A percentile compares a stretch with the other conserved stretches of the same genome.
Conservation (phyloP, 192 early-diverging fungal species). For the Fimicolochytrium jonesii region DNA sequence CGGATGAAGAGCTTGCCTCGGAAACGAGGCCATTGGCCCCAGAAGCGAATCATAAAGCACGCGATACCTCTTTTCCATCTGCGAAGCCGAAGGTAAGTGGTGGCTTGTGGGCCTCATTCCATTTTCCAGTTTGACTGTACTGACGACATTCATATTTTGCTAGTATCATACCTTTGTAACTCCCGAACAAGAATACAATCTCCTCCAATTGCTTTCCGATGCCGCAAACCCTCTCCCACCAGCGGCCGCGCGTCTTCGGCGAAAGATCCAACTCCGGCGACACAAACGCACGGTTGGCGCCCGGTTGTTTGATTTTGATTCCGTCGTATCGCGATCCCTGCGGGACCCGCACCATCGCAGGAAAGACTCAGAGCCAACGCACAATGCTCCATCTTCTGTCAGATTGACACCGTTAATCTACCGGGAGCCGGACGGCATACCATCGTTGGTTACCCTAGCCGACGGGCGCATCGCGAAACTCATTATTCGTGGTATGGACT, state of each 20-base stretch:
- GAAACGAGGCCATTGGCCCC: too few species aligned
- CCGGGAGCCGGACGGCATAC: not conserved
- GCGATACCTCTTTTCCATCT: too few species aligned
- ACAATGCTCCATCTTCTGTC: too few species aligned
- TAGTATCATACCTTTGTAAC: constrained; percentile 22
- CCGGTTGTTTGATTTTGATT: constrained; percentile 66
- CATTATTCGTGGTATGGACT: constrained; percentile 9
- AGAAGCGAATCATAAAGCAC: too few species aligned
- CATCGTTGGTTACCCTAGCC: constrained; percentile 6
- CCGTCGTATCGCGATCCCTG: constrained; percentile 35
- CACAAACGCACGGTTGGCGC: constrained; percentile 62
- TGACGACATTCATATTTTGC: too few species aligned
- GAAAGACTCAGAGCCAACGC: too few species aligned
- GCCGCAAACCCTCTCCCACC: constrained; percentile 28
- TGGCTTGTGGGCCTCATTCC: too few species aligned
- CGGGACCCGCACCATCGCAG: constrained; percentile 14
- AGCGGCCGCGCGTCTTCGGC: constrained; percentile 47
- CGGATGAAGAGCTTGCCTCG: too few species aligned
- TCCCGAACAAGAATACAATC: constrained; percentile 50
- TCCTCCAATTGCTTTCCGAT: constrained; percentile 42
- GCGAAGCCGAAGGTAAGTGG: too few species aligned
- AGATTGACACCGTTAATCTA: not conserved
- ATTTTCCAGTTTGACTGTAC: too few species aligned
- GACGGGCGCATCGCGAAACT: constrained; percentile 5
- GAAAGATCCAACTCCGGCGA: constrained; percentile 54